These are phyloP conservation scores for Chenopodium berlandieri DNA, from an alignment of 148 eudicot species.

Conservation along the genomic window DNA sequence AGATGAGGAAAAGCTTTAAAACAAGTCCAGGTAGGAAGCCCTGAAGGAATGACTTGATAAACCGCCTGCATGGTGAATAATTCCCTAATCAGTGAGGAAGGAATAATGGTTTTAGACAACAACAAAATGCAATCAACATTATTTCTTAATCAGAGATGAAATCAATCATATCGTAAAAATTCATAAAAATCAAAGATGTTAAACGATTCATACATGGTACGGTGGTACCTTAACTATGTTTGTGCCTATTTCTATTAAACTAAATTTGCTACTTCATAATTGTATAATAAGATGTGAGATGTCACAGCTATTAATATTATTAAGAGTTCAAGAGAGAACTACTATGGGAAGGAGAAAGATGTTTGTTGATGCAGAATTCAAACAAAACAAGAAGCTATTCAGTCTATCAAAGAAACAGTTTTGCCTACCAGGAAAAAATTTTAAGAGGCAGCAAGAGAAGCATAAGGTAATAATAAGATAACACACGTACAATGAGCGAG, in stretches of 20 bases:
- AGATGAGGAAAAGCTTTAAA: conserved; percentile 87
- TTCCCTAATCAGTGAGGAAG: conserved; percentile 8
- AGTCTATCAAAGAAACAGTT: not conserved
- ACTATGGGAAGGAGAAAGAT: not conserved
- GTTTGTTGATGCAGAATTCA: not conserved
- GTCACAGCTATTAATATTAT: not conserved
- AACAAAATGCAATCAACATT: not conserved
- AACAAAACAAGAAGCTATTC: conserved; percentile 5
- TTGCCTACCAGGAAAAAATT: not conserved
- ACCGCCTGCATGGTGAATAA: conserved; percentile 43
- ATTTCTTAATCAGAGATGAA: not conserved
- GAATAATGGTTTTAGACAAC: not conserved
- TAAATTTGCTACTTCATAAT: not conserved
- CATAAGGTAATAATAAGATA: not conserved
- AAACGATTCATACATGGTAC: not conserved
- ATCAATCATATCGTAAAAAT: not conserved
- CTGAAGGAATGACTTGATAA: conserved; percentile 71
- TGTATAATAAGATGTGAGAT: not conserved
- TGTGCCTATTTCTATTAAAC: not conserved
- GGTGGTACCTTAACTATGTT: not conserved
- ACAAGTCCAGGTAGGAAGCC: conserved; percentile 92
- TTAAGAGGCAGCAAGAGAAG: not conserved
- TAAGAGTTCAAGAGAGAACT: not conserved
- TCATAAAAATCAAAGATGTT: not conserved
- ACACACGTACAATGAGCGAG: not conserved